These are phyloP conservation scores for Fusarium illudens DNA, from an alignment of 2,329 filamentous ascomycete genomes.

Conservation along the genomic window DNA sequence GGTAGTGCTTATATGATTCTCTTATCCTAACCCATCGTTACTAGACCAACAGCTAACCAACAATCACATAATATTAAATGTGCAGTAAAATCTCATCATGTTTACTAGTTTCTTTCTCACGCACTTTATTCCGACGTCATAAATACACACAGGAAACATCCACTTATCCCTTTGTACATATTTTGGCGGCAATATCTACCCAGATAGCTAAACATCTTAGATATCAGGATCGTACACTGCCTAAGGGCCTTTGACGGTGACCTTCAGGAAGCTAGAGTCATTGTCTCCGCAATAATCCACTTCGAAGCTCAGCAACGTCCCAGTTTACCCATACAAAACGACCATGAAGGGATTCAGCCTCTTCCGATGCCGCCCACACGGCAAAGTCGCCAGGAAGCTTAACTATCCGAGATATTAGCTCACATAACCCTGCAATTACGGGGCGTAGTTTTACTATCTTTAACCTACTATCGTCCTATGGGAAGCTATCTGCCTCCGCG, in stretches of 20 bases:
- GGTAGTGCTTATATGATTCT: too few relatives aligned
- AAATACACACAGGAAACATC: too few relatives aligned
- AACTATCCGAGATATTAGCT: not conserved
- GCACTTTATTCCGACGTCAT: too few relatives aligned
- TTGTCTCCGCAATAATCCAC: conserved; percentile 5
- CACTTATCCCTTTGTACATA: too few relatives aligned
- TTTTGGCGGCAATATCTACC: too few relatives aligned
- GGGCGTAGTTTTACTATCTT: not conserved
- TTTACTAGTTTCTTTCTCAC: too few relatives aligned
- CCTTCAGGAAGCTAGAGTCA: not conserved
- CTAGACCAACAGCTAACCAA: too few relatives aligned
- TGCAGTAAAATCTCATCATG: too few relatives aligned
- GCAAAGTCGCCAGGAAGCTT: conserved; percentile 51
- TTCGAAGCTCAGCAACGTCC: conserved; percentile 59
- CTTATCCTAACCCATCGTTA: too few relatives aligned
- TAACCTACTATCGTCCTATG: not conserved
- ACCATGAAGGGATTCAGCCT: conserved; percentile 56
- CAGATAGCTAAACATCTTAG: too few relatives aligned
- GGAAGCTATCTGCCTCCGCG: not conserved
- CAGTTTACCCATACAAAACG: conserved; percentile 58
- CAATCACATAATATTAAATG: too few relatives aligned
- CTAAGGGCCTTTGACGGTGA: not conserved
- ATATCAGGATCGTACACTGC: not conserved
- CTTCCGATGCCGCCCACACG: conserved; percentile 53
- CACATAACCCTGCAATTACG: not conserved